These are phyloP conservation scores for Fusarium pilosicola DNA, from an alignment of 2,329 filamentous ascomycete species.

Conservation along the genomic window DNA sequence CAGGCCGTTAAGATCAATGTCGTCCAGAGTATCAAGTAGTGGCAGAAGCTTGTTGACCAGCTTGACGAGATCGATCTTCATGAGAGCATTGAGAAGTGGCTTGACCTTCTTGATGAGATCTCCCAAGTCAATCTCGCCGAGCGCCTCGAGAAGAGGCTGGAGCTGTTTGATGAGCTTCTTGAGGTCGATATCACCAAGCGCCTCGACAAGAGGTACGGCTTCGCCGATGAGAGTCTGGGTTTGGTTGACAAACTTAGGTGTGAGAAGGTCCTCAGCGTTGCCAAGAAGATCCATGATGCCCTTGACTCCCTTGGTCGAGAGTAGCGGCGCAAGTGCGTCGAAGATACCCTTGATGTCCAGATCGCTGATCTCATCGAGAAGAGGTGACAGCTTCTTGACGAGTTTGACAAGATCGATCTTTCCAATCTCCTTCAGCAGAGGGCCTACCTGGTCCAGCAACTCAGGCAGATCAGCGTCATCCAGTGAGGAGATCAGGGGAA, in stretches of 20 bases:
- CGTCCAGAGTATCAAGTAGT: conserved; percentile 46
- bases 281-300: conserved; percentile 48
- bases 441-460: conserved; percentile 42
- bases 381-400: conserved; percentile 43
- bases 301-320: conserved; percentile 47
- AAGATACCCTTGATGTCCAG: conserved; percentile 49
- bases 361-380: conserved; percentile 45
- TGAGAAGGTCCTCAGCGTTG: conserved; percentile 51
- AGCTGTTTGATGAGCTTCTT: conserved; percentile 47
- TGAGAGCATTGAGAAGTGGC: conserved; percentile 45
- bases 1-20: conserved; percentile 49
- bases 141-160: conserved; percentile 45
- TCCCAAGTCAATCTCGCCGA: conserved; percentile 49
- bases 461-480: conserved; percentile 39
- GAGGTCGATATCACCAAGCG: conserved; percentile 50
- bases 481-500: conserved; percentile 38
- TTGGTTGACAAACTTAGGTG: conserved; percentile 45
- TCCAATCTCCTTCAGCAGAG: conserved; percentile 46
- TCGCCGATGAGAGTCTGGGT: conserved; percentile 47
- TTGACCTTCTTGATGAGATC: conserved; percentile 45
- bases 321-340: conserved; percentile 47
- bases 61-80: conserved; percentile 46
- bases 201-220: conserved; percentile 51
- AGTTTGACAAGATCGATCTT: conserved; percentile 47
- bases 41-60: conserved; percentile 46